Evolutionary conservation across 192 early-diverging fungal species (phyloP).

Genomic region (Rhizoclosmatium globosum): DNA sequence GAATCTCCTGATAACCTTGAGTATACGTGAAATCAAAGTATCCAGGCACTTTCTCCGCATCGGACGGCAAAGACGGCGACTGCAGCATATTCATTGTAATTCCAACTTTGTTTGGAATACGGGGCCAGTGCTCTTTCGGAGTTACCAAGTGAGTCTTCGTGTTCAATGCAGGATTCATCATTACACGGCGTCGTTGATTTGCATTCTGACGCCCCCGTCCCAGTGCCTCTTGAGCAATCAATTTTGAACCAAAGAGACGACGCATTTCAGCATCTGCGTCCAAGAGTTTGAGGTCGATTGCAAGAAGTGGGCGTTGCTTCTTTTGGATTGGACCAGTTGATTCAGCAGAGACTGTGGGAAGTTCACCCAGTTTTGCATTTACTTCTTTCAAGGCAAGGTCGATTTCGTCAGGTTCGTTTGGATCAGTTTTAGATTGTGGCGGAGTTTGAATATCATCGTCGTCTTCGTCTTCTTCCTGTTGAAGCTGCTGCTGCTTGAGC

Average conservation of each 20-base stretch:
- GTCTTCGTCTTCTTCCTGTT: neutral
- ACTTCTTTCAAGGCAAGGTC: conserved; percentile 70
- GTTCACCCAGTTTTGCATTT: conserved; percentile 59
- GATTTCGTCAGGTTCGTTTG: conserved; percentile 60
- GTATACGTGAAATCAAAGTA: conserved; percentile 74
- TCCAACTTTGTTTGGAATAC: conserved; percentile 40
- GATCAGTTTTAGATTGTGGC: no score
- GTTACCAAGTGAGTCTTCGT: conserved; percentile 65
- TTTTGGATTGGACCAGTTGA: conserved; percentile 23
- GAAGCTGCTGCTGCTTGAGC: conserved; percentile 28
- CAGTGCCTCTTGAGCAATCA: conserved; percentile 59
- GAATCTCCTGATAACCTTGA: conserved; percentile 74
- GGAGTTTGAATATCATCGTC: neutral
- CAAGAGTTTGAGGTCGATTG: conserved; percentile 67
- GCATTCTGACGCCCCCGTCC: neutral
- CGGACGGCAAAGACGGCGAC: conserved; percentile 9
- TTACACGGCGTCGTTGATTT: conserved; percentile 35
- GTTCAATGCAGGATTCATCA: conserved; percentile 57
- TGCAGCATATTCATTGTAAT: conserved; percentile 52
- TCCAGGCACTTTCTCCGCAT: conserved; percentile 17
- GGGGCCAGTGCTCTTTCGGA: conserved; percentile 73
- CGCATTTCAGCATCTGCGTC: conserved; percentile 91
- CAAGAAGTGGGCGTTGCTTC: conserved; percentile 30
- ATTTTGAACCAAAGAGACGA: conserved; percentile 86
- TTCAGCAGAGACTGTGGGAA: neutral